phyloP scores from a whole-genome alignment of 192 early-diverging fungal species.

The Entrophospora sp. region DNA sequence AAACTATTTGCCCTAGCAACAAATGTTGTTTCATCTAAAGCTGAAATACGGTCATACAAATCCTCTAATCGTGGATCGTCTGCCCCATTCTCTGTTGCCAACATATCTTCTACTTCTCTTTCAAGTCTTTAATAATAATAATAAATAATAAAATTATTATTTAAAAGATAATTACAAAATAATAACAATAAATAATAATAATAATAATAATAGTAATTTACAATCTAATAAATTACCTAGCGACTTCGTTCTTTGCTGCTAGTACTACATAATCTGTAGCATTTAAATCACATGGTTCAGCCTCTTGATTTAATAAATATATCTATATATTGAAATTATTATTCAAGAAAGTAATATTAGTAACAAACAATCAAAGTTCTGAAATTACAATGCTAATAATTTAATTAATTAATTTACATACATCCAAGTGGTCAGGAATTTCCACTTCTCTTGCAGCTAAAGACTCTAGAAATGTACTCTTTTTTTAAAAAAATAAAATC shows the following conservation, averaged over 20 bases:
- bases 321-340: constrained; percentile 40
- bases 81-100: constrained; percentile 67
- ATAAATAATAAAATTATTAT: background rate
- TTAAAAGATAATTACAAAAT: background rate
- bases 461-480: constrained; percentile 90
- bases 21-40: constrained; percentile 88
- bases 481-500: too few species aligned
- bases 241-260: constrained; percentile 81
- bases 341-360: background rate
- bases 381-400: background rate
- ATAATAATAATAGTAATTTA: background rate
- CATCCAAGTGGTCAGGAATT: constrained; percentile 95
- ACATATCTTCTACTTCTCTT: constrained; percentile 81
- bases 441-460: constrained; percentile 89
- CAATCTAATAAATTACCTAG: too few species aligned
- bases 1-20: constrained; percentile 86
- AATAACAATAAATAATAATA: background rate
- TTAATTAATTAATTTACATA: constrained; percentile 28
- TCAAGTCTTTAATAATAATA: constrained; percentile 49
- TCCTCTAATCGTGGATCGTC: constrained; percentile 86
- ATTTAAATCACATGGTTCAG: constrained; percentile 85
- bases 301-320: constrained; percentile 92
- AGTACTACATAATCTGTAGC: constrained; percentile 88
- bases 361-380: background rate
- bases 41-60: constrained; percentile 94